Conservation (phyloP, 176 grass and related monocot genomes). For the Oryza glaberrima region DNA sequence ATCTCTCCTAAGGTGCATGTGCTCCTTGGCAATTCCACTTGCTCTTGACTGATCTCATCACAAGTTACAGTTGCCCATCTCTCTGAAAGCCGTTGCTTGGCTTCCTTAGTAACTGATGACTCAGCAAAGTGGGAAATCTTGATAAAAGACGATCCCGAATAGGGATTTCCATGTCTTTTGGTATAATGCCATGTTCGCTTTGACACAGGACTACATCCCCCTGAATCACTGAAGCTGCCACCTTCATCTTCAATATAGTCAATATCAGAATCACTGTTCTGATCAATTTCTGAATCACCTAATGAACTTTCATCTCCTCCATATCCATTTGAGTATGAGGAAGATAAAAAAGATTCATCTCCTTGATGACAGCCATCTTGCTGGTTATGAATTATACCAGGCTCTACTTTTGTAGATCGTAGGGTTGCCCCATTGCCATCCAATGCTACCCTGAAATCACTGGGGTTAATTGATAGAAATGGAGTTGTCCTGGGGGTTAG, state of each 20-base stretch:
- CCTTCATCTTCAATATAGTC: slow-evolving; percentile 58
- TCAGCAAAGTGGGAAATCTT: slow-evolving; percentile 58
- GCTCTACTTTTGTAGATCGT: slow-evolving; percentile 14
- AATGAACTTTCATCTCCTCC: slow-evolving; percentile 86
- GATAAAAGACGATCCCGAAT: slow-evolving; percentile 61
- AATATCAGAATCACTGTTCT: slow-evolving; percentile 36
- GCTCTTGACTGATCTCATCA: slow-evolving; percentile 49
- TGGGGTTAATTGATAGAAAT: slow-evolving; percentile 41
- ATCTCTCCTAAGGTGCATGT: slow-evolving; percentile 86
- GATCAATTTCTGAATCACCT: slow-evolving; percentile 63
- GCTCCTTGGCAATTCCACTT: slow-evolving; percentile 47
- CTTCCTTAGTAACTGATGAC: slow-evolving; percentile 77
- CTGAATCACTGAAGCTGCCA: slow-evolving; percentile 57
- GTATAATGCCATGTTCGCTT: slow-evolving; percentile 61
- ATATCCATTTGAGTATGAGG: slow-evolving; percentile 74
- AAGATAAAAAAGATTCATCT: slow-evolving; percentile 81
- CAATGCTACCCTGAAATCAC: slow-evolving; percentile 23
- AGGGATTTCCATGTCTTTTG: slow-evolving; percentile 58
- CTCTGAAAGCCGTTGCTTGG: slow-evolving; percentile 85
- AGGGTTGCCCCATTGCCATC: slow-evolving; percentile 24
- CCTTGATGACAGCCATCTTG: slow-evolving; percentile 45
- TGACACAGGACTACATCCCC: slow-evolving; percentile 54
- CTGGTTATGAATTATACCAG: slow-evolving; percentile 34
- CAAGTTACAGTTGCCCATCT: slow-evolving; percentile 68
- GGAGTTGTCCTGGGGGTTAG: slow-evolving; percentile 32